Evolutionary conservation across 495 filamentous ascomycete genomes (phyloP).

Genomic region (Parmelia sp.): DNA sequence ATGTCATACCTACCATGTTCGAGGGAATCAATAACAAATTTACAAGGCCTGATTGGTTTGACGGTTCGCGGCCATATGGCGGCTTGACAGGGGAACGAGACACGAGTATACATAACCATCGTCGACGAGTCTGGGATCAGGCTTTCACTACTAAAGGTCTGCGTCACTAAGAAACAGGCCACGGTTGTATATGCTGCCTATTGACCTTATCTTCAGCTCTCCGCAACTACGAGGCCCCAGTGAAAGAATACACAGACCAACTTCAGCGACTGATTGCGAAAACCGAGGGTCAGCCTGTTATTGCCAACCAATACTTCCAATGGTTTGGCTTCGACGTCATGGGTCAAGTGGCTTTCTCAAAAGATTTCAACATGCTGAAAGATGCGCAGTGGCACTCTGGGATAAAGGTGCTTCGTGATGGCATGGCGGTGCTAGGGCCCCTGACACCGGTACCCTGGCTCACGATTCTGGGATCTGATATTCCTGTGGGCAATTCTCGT

Average conservation of each 20-base stretch:
- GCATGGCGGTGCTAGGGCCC: conserved; percentile 23
- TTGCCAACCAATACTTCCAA: conserved; percentile 39
- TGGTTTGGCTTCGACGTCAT: conserved; percentile 61
- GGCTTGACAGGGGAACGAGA: conserved; percentile 35
- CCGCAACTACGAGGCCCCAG: neutral
- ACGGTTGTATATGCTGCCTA: too few relatives aligned
- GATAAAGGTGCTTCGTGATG: conserved; percentile 34
- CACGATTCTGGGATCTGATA: conserved; percentile 12
- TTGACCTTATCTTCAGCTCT: too few relatives aligned
- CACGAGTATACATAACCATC: conserved; percentile 31
- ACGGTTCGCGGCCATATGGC: conserved; percentile 23
- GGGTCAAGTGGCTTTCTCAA: conserved; percentile 63
- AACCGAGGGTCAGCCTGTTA: conserved; percentile 32
- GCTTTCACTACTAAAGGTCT: conserved; percentile 31
- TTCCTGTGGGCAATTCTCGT: conserved; percentile 23
- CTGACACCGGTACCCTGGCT: conserved; percentile 28
- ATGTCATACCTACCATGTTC: neutral
- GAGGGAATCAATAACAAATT: conserved; percentile 12
- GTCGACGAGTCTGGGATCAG: conserved; percentile 38
- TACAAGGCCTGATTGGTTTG: conserved; percentile 39
- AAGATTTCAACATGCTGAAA: conserved; percentile 63
- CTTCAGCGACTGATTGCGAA: conserved; percentile 18
- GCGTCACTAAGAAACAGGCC: too few relatives aligned
- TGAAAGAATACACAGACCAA: conserved; percentile 1
- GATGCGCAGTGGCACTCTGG: conserved; percentile 51